Evolutionary conservation across 441 rosid genomes (phyloP).

Genomic region (Adansonia rubrostipa): DNA sequence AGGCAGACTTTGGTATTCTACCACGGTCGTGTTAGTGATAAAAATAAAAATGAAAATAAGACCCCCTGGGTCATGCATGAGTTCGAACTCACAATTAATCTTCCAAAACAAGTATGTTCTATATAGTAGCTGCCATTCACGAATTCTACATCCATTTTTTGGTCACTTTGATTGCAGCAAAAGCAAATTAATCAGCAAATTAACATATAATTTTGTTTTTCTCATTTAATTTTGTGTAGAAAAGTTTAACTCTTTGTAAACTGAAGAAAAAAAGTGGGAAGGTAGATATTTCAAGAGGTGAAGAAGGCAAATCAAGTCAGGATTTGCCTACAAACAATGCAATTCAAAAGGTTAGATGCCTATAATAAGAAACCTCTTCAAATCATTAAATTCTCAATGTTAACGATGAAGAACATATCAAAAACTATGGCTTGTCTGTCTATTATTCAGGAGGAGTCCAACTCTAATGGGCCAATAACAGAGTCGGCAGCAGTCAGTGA

Average conservation of each 20-base stretch:
- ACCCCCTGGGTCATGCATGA: slow-evolving; percentile 38
- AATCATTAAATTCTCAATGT: background rate
- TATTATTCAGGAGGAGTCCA: background rate
- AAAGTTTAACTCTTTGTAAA: background rate
- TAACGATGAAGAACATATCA: background rate
- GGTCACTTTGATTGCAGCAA: background rate
- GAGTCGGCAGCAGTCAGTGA: background rate
- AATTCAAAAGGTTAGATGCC: slow-evolving; percentile 3
- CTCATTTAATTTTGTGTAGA: slow-evolving; percentile 2
- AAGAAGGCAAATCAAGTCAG: background rate
- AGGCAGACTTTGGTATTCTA: slow-evolving; percentile 36
- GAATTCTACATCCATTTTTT: background rate
- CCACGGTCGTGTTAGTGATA: slow-evolving; percentile 20
- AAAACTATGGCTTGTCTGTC: background rate
- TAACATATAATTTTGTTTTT: background rate
- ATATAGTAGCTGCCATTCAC: background rate
- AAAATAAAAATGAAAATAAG: background rate
- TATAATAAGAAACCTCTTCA: background rate
- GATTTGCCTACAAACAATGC: background rate
- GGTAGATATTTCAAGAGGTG: background rate
- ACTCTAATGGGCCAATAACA: background rate
- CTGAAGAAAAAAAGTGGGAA: slow-evolving; percentile 11
- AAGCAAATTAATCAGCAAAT: too few species aligned
- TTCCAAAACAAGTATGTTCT: slow-evolving; percentile 13
- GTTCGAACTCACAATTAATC: slow-evolving; percentile 6